phyloP scores from a whole-genome alignment of 495 filamentous ascomycete genomes.

The Aspergillus leporis region DNA sequence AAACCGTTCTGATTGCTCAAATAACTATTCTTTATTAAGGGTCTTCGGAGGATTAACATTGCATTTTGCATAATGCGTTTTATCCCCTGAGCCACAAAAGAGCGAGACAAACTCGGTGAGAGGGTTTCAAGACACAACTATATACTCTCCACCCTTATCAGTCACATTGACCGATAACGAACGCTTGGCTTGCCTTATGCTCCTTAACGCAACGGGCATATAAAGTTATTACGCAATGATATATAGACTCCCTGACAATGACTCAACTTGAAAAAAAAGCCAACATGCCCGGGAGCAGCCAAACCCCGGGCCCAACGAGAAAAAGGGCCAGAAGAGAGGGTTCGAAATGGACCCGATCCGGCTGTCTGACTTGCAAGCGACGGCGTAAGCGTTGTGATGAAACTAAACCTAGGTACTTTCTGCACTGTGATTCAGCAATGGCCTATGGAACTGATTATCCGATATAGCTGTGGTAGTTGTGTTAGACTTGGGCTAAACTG shows the following conservation, averaged over 20 bases:
- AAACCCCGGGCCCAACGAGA: slow-evolving; percentile 16
- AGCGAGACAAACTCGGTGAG: neutral
- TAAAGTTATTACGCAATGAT: neutral
- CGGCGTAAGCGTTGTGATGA: slow-evolving; percentile 48
- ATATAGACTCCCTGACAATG: neutral
- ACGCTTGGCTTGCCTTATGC: neutral
- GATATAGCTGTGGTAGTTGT: slow-evolving; percentile 41
- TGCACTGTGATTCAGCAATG: no score
- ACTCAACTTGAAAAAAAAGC: neutral
- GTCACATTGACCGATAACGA: neutral
- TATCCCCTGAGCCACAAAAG: neutral
- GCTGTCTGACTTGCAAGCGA: slow-evolving; percentile 46
- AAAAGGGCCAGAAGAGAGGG: slow-evolving; percentile 35
- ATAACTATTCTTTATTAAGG: neutral
- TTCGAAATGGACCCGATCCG: slow-evolving; percentile 44
- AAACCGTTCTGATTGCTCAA: neutral
- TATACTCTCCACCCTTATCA: neutral
- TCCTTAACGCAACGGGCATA: no score
- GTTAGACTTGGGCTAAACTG: slow-evolving; percentile 39
- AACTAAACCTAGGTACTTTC: slow-evolving; percentile 41
- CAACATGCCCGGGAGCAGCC: neutral
- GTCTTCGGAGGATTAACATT: neutral
- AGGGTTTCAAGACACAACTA: neutral
- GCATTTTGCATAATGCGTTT: neutral
- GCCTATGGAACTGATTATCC: neutral